Evolutionary conservation across 257 asterid species (phyloP).

Genomic region (Nicotiana benthamiana): DNA sequence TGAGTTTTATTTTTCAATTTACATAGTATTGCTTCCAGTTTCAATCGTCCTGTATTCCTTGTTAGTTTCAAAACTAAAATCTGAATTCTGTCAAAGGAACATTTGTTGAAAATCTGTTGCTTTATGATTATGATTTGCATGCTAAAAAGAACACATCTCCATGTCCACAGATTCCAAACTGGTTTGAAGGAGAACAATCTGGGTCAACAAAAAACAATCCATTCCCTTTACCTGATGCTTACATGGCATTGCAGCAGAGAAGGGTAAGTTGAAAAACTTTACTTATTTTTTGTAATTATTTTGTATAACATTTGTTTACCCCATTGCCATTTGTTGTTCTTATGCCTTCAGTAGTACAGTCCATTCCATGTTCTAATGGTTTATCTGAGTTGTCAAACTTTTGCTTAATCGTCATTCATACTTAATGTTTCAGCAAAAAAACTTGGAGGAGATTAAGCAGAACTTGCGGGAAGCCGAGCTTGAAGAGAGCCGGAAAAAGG

Average conservation of each 20-base stretch:
- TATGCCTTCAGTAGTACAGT: not conserved
- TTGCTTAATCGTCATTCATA: slow-evolving; percentile 5
- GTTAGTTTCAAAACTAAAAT: not conserved
- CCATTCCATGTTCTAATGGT: not conserved
- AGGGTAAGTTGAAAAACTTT: slow-evolving; percentile 34
- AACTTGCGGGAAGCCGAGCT: slow-evolving; percentile 68
- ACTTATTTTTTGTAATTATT: not conserved
- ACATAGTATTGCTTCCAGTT: not conserved
- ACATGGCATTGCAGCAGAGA: slow-evolving; percentile 69
- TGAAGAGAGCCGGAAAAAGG: slow-evolving; percentile 81
- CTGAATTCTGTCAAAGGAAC: not conserved
- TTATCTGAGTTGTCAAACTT: not conserved
- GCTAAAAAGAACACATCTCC: not conserved
- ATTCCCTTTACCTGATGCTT: slow-evolving; percentile 76
- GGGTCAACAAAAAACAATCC: slow-evolving; percentile 76
- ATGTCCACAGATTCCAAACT: slow-evolving; percentile 58
- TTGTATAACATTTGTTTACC: not conserved
- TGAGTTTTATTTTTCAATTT: not conserved
- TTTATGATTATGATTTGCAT: not conserved
- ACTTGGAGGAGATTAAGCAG: slow-evolving; percentile 63
- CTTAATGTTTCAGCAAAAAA: slow-evolving; percentile 44
- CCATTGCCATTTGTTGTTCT: not conserved
- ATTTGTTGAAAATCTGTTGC: not conserved
- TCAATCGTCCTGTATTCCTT: not conserved
- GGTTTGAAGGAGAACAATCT: slow-evolving; percentile 56